phyloP scores from a whole-genome alignment of 345 rosid genomes.

The Eucalyptus sp. region DNA sequence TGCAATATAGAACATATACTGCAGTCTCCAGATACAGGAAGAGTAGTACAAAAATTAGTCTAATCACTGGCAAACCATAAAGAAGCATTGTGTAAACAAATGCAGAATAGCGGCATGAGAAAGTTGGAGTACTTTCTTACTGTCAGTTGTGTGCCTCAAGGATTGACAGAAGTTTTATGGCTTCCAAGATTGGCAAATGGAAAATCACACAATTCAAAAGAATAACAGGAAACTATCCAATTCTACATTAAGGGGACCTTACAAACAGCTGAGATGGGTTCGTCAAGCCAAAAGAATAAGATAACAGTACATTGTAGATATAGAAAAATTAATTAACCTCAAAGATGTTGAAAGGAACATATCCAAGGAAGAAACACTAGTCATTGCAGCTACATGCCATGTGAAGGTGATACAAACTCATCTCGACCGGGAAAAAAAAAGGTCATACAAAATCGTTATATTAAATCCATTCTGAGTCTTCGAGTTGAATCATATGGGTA shows the following conservation, averaged over 20 bases:
- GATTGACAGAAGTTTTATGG: neutral
- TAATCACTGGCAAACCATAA: neutral
- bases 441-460: neutral
- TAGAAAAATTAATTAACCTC: neutral
- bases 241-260: neutral
- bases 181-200: neutral
- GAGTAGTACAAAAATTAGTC: neutral
- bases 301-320: neutral
- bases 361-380: neutral
- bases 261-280: neutral
- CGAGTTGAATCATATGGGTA: neutral
- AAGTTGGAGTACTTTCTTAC: neutral
- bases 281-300: neutral
- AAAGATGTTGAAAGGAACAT: neutral
- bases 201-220: neutral
- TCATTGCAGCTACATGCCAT: neutral
- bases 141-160: neutral
- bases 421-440: neutral
- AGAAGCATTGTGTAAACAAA: neutral
- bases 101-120: neutral
- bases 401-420: neutral
- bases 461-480: neutral
- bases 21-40: neutral
- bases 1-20: neutral
- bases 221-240: neutral